phyloP scores from a whole-genome alignment of 2,329 filamentous ascomycete species.

The Phyllosticta citrichinensis region DNA sequence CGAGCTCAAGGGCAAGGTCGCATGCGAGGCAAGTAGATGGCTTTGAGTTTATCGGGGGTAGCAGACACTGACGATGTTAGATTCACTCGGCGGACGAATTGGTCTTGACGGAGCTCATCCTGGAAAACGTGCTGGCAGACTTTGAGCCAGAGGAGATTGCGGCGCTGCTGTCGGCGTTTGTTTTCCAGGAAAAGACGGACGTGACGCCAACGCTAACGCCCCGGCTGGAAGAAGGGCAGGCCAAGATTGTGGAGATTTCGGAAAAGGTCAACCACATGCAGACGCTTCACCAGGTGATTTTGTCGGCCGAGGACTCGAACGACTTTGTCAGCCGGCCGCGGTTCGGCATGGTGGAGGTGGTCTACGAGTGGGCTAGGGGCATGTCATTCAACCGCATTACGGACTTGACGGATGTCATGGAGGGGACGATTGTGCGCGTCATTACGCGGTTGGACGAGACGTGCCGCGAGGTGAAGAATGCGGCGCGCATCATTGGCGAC shows the following conservation, averaged over 20 bases:
- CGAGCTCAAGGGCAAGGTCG: constrained; percentile 94
- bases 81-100: constrained; percentile 96
- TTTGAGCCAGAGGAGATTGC: constrained; percentile 97
- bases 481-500: constrained; percentile 88
- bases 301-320: constrained; percentile 80
- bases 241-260: constrained; percentile 78
- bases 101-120: constrained; percentile 87
- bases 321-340: constrained; percentile 81
- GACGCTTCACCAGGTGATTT: constrained; percentile 82
- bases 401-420: constrained; percentile 87
- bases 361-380: constrained; percentile 95
- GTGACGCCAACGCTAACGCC: constrained; percentile 70
- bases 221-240: constrained; percentile 69
- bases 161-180: constrained; percentile 83
- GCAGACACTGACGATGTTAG: constrained; percentile 20
- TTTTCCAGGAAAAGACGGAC: constrained; percentile 95
- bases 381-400: constrained; percentile 99
- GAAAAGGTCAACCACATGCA: constrained; percentile 90
- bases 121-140: constrained; percentile 91
- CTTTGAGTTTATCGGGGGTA: constrained; percentile 5
- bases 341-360: constrained; percentile 93
- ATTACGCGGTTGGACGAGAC: constrained; percentile 93
- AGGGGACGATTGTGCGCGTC: constrained; percentile 92
- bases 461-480: constrained; percentile 94
- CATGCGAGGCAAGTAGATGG: constrained; percentile 60